Evolutionary conservation across 768 basidiomycete species (phyloP), one percentile per base, ranked within the genome.

Genomic region (Termitomyces sp.): DNA sequence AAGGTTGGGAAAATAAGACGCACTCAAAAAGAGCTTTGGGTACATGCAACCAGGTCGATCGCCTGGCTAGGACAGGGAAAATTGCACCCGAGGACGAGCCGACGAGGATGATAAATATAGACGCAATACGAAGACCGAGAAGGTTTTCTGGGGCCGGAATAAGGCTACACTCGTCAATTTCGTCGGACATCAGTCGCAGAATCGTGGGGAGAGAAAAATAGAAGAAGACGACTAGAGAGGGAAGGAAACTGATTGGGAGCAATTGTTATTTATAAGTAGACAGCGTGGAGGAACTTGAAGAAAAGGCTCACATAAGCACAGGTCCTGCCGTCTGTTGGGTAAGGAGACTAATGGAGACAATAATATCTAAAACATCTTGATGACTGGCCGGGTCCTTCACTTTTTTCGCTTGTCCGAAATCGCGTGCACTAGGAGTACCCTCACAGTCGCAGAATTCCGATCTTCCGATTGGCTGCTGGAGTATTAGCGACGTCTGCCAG

Each of bases 21-120:
- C 52, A 90, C 90, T 94, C 85, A 57, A 89, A 93, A 2, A 86
- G 68, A 37, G 66, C 54, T 46, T 76, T 78, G 12, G 88, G 88
- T 3, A 90, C 73, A 46, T 68, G 73, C 11, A 90, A 55, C 74
- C 76, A 76, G 8, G 64, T 70, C 0, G 80, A 73, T 47, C 80
- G 74, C 45, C 65, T 75, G 5, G 86, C 78, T 22, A 90, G 62
- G 32, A 93, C 75, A 15, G 91, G 91, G 70, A 92, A 88, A 51
- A 85, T 70, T 5, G 88, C 80, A 15, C 88, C 90, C 10, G 66
- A 60, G 8, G 72, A 69, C 2, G 88, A 87, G 22, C 81, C 78
- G 3, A 73, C 64, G 55, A 89, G 74, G 64, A 93, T 82, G 61
- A 93, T 75, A 70, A 93, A 93, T 59, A 92, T 69, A 21, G 88